phyloP scores from a whole-genome alignment of 139 green algal species.

The Yamagishiella unicocca region DNA sequence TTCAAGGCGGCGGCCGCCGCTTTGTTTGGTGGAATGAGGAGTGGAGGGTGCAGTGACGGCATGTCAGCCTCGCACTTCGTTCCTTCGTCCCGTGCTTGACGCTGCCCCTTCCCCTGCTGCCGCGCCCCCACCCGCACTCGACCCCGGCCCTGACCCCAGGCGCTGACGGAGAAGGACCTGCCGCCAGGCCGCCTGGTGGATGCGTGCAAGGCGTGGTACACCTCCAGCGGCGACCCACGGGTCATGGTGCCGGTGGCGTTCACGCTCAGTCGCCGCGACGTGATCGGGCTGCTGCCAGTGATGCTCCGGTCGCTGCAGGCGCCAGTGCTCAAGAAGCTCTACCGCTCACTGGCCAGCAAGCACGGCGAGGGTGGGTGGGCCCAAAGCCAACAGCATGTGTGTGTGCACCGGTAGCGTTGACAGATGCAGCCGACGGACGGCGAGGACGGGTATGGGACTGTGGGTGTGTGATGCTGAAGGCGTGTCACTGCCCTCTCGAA shows the following conservation, averaged over 20 bases:
- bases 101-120: too few relatives aligned
- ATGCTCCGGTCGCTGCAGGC: conserved; percentile 19
- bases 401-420: not conserved
- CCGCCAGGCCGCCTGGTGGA: conserved; percentile 45
- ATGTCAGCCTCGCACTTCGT: too few relatives aligned
- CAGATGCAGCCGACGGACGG: too few relatives aligned
- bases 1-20: too few relatives aligned
- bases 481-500: too few relatives aligned
- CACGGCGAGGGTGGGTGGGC: conserved; percentile 30
- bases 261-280: conserved; percentile 31
- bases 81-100: too few relatives aligned
- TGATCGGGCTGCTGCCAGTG: conserved; percentile 33
- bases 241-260: conserved; percentile 48
- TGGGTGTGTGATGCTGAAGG: too few relatives aligned
- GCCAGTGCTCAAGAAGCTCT: conserved; percentile 18
- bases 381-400: not conserved
- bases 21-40: too few relatives aligned
- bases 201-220: conserved; percentile 43
- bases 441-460: too few relatives aligned
- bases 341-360: conserved; percentile 35
- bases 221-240: conserved; percentile 27
- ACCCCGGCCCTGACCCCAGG: not conserved
- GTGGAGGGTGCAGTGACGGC: too few relatives aligned
- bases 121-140: not conserved
- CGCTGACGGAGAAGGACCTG: conserved; percentile 44